Percentiles rank a stretch among this genome's conserved stretches.
Conservation (phyloP, 805 yeast species). For the Tetrapisispora arboricola region DNA sequence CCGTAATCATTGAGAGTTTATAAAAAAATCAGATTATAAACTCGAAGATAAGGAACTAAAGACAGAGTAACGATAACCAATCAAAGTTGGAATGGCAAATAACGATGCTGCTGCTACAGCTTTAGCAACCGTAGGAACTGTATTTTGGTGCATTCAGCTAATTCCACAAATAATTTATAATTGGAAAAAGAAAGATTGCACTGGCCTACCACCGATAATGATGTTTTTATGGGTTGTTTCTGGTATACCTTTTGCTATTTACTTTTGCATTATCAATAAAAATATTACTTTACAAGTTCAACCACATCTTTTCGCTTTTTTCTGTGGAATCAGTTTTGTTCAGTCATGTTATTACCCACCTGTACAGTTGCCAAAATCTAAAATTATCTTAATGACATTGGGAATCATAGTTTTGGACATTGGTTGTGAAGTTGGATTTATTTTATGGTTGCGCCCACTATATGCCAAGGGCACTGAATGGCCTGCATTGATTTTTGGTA, state of each 20-base stretch:
- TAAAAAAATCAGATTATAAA: too few species aligned
- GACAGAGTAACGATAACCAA: not conserved
- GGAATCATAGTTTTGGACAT: slow-evolving; percentile 36
- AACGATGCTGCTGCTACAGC: slow-evolving; percentile 39
- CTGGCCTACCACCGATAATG: slow-evolving; percentile 84
- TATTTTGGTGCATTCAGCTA: slow-evolving; percentile 86
- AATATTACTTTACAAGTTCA: slow-evolving; percentile 75
- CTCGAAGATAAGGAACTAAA: too few species aligned
- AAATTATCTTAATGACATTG: slow-evolving; percentile 29
- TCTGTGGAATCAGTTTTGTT: slow-evolving; percentile 56
- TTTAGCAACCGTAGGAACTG: slow-evolving; percentile 80
- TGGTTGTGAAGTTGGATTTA: slow-evolving; percentile 61
- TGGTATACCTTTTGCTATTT: slow-evolving; percentile 82
- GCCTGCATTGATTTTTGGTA: slow-evolving; percentile 77
- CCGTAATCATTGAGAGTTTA: too few species aligned
- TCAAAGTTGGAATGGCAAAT: not conserved
- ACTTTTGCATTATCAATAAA: slow-evolving; percentile 61
- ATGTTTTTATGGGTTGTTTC: slow-evolving; percentile 69
- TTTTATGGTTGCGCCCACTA: slow-evolving; percentile 55
- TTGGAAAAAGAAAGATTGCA: slow-evolving; percentile 65
- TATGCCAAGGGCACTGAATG: slow-evolving; percentile 44
- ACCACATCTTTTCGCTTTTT: slow-evolving; percentile 70
- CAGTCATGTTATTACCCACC: slow-evolving; percentile 77
- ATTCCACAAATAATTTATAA: slow-evolving; percentile 77
- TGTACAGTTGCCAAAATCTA: slow-evolving; percentile 28